Evolutionary conservation across 192 early-diverging fungal species (phyloP).

Genomic region (Coemansia reversa): DNA sequence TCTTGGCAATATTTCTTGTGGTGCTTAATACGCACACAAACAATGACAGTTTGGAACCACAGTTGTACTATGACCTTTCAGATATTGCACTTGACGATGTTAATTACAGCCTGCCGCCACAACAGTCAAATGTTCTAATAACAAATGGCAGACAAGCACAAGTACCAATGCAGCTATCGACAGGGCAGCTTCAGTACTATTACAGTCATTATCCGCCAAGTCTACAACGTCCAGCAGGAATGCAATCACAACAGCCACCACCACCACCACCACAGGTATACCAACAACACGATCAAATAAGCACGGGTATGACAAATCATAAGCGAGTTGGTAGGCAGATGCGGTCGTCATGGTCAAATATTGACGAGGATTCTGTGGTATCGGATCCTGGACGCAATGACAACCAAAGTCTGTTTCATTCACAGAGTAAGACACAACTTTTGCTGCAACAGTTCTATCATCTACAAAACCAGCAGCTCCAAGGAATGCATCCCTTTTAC

Average conservation of each 20-base stretch:
- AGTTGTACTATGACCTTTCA: conserved; percentile 7
- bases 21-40: conserved; percentile 31
- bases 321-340: conserved; percentile 16
- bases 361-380: conserved; percentile 35
- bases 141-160: neutral
- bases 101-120: neutral
- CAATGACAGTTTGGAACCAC: neutral
- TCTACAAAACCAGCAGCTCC: conserved; percentile 45
- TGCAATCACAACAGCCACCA: neutral
- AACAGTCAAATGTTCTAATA: neutral
- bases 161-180: neutral
- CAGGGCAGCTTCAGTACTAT: neutral
- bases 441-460: conserved; percentile 39
- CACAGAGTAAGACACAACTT: conserved; percentile 13
- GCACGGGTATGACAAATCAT: conserved; percentile 1
- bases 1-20: conserved; percentile 24
- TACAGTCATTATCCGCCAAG: neutral
- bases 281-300: neutral
- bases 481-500: conserved; percentile 27
- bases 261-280: conserved; percentile 8
- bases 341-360: conserved; percentile 47
- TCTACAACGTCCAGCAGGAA: neutral
- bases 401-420: conserved; percentile 26
- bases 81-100: conserved; percentile 14
- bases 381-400: conserved; percentile 20